phyloP scores from a whole-genome alignment of 2,329 filamentous ascomycete genomes.

The Fusarium drepaniforme region DNA sequence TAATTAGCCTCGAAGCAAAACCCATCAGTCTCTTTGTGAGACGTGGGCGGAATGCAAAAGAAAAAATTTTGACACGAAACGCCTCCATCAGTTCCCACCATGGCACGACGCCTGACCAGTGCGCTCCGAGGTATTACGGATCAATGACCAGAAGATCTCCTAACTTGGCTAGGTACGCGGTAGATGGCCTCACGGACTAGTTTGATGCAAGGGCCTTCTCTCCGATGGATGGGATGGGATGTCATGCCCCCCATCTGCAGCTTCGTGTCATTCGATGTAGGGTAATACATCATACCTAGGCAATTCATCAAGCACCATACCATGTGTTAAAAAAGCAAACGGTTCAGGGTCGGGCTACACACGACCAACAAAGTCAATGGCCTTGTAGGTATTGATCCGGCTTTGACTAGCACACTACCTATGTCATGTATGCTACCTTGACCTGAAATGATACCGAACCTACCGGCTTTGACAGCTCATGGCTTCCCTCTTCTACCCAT shows the following conservation, averaged over 20 bases:
- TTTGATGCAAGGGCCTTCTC: constrained; percentile 1
- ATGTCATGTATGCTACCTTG: not conserved
- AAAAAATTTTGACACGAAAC: not conserved
- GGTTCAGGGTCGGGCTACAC: not conserved
- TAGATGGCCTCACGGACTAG: not conserved
- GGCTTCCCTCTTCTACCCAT: not conserved
- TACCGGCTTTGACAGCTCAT: not conserved
- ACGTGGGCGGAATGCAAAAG: constrained; percentile 3
- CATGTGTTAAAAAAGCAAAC: not conserved
- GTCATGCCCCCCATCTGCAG: not conserved
- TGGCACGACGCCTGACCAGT: not conserved
- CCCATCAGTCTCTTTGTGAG: not conserved
- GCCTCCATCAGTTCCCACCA: constrained; percentile 1
- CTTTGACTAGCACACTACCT: not conserved
- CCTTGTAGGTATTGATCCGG: not conserved
- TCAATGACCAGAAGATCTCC: not conserved
- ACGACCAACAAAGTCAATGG: not conserved
- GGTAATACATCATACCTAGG: constrained; percentile 5
- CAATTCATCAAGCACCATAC: not conserved
- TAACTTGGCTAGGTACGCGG: not conserved
- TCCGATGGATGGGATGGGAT: not conserved
- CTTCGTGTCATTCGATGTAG: constrained; percentile 1
- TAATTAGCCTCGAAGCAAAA: constrained; percentile 1
- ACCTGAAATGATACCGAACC: not conserved
- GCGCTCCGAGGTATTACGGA: constrained; percentile 1